phyloP scores from a whole-genome alignment of 345 rosid genomes.

The Ailanthus altissimus region DNA sequence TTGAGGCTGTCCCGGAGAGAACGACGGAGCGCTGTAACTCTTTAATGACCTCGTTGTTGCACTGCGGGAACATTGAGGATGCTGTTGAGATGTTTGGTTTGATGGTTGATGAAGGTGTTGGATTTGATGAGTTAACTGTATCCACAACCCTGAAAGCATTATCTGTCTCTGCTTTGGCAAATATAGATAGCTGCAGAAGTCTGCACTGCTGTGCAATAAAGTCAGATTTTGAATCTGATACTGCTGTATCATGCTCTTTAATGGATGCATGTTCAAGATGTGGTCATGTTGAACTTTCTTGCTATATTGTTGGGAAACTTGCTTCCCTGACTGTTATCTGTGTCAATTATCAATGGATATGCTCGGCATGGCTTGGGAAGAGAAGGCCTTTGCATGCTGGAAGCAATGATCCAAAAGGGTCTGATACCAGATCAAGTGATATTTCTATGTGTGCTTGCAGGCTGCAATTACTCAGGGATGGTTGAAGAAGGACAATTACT shows the following conservation, averaged over 20 bases:
- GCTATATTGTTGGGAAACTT: conserved; percentile 48
- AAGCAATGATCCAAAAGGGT: conserved; percentile 53
- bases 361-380: conserved; percentile 72
- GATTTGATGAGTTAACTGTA: conserved; percentile 64
- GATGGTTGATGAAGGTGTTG: conserved; percentile 76
- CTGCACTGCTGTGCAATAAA: conserved; percentile 65
- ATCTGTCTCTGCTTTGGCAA: conserved; percentile 40
- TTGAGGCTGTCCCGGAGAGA: conserved; percentile 38
- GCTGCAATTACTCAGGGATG: conserved; percentile 78
- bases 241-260: conserved; percentile 72
- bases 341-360: conserved; percentile 64
- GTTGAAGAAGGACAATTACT: conserved; percentile 63
- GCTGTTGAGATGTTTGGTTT: conserved; percentile 66
- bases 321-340: conserved; percentile 61
- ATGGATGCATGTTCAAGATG: conserved; percentile 67
- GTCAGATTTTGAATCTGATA: conserved; percentile 52
- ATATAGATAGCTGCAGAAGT: conserved; percentile 43
- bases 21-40: conserved; percentile 66
- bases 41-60: conserved; percentile 64
- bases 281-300: conserved; percentile 57
- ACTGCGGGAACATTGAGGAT: conserved; percentile 55
- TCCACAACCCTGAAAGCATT: conserved; percentile 67
- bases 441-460: conserved; percentile 59
- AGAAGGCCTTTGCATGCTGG: conserved; percentile 56
- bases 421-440: conserved; percentile 71